phyloP scores from a whole-genome alignment of 1,284 basidiomycete species.

The Pyrrhoderma lamaoense region DNA sequence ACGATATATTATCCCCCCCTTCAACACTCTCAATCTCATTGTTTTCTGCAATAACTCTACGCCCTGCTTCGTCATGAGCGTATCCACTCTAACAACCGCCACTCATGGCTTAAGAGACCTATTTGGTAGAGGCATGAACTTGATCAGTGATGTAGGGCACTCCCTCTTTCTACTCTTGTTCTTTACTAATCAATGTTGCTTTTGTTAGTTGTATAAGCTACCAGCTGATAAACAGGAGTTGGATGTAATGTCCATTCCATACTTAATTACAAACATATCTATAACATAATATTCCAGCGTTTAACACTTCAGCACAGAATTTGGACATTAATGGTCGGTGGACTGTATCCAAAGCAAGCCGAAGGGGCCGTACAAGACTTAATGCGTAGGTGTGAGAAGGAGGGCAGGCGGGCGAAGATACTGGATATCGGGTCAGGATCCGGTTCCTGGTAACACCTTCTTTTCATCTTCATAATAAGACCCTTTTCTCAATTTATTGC shows the following conservation, averaged over 20 bases:
- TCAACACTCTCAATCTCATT: no score
- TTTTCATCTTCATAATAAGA: not conserved
- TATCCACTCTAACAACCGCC: not conserved
- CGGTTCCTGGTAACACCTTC: slow-evolving; percentile 10
- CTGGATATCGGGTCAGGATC: slow-evolving; percentile 18
- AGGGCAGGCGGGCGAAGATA: slow-evolving; percentile 5
- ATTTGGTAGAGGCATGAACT: slow-evolving; percentile 10
- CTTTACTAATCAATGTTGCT: not conserved
- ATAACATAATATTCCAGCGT: slow-evolving; percentile 8
- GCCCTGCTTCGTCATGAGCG: slow-evolving; percentile 1
- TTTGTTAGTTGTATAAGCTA: slow-evolving; percentile 14
- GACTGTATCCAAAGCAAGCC: slow-evolving; percentile 13
- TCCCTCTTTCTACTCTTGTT: not conserved
- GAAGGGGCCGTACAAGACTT: slow-evolving; percentile 7
- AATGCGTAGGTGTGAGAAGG: not conserved
- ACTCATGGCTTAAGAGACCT: slow-evolving; percentile 5
- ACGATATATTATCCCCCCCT: no score
- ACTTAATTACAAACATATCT: not conserved
- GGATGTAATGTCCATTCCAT: slow-evolving; percentile 14
- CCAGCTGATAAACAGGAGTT: slow-evolving; percentile 16
- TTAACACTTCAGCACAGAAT: slow-evolving; percentile 16
- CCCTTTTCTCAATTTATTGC: not conserved
- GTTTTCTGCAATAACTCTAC: not conserved
- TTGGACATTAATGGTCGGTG: slow-evolving; percentile 15
- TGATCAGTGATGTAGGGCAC: slow-evolving; percentile 6